Conservation (phyloP, 2,329 filamentous ascomycete genomes). For the Amylocarpus encephaloides region DNA sequence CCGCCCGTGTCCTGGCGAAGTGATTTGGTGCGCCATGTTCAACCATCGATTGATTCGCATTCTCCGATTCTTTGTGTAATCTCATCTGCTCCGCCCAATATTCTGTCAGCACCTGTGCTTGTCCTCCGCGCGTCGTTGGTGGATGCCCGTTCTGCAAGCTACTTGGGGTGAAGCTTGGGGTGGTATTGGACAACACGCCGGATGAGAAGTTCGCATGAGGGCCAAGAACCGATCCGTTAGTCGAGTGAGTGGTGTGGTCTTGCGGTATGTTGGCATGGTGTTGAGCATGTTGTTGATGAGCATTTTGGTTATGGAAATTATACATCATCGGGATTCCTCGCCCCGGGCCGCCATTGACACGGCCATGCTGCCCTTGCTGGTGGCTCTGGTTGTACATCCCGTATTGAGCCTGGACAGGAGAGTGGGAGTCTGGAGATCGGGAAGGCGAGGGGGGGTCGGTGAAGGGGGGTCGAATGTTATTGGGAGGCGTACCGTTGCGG, state of each 20-base stretch:
- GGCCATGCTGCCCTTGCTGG: slow-evolving; percentile 67
- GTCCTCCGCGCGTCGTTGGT: slow-evolving; percentile 41
- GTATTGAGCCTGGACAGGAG: slow-evolving; percentile 30
- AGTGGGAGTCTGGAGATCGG: slow-evolving; percentile 45
- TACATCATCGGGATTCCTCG: slow-evolving; percentile 61
- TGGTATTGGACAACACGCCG: slow-evolving; percentile 58
- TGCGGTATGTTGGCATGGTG: slow-evolving; percentile 55
- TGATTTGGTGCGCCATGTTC: slow-evolving; percentile 60
- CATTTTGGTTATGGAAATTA: slow-evolving; percentile 57
- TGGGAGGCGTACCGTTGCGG: slow-evolving; percentile 38
- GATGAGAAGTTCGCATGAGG: slow-evolving; percentile 58
- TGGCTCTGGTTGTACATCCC: slow-evolving; percentile 67
- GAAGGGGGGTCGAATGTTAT: slow-evolving; percentile 36
- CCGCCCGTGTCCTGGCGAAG: slow-evolving; percentile 66
- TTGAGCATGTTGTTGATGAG: slow-evolving; percentile 48
- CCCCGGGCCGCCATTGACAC: slow-evolving; percentile 66
- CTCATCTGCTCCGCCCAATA: slow-evolving; percentile 88
- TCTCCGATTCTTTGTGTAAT: slow-evolving; percentile 70
- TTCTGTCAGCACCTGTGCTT: slow-evolving; percentile 49
- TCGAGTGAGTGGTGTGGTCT: slow-evolving; percentile 49
- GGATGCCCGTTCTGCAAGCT: slow-evolving; percentile 53
- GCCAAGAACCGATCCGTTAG: slow-evolving; percentile 49
- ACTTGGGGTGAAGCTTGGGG: slow-evolving; percentile 47
- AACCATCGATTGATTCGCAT: slow-evolving; percentile 64
- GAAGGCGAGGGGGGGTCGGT: slow-evolving; percentile 49